A percentile compares a stretch with the other conserved stretches of the same genome.
Conservation (phyloP, 345 rosid species). For the Gossypium arboreum region DNA sequence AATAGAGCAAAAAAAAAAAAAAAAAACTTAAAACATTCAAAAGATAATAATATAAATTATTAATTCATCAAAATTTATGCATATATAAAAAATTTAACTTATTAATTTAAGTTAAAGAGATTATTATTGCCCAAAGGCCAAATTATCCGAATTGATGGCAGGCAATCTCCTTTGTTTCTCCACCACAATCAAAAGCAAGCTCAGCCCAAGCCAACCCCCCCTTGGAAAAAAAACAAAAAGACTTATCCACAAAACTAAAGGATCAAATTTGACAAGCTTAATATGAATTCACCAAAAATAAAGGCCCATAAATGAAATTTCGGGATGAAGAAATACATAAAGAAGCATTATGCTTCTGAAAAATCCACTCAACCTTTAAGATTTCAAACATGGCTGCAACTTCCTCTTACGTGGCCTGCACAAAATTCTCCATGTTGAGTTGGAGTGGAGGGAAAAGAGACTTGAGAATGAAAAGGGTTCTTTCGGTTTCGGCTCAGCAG, state of each 20-base stretch:
- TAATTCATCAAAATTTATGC: no score
- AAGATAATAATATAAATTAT: no score
- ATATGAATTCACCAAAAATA: not conserved
- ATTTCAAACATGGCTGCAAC: slow-evolving; percentile 38
- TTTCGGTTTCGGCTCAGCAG: slow-evolving; percentile 42
- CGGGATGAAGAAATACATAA: not conserved
- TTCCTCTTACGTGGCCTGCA: slow-evolving; percentile 44
- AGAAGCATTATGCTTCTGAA: not conserved
- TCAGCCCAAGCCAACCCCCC: not conserved
- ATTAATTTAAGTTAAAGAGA: not conserved
- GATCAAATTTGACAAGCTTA: slow-evolving; percentile 3
- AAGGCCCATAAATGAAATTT: not conserved
- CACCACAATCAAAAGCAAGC: not conserved
- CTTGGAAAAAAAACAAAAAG: not conserved
- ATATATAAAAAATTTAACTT: no score
- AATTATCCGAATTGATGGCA: not conserved
- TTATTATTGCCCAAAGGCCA: not conserved
- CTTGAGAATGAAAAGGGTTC: slow-evolving; percentile 9
- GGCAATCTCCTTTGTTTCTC: not conserved
- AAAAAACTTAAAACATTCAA: no score
- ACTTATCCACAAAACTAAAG: slow-evolving; percentile 35
- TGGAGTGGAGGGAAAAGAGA: slow-evolving; percentile 24
- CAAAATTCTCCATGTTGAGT: slow-evolving; percentile 45
- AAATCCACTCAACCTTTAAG: not conserved
- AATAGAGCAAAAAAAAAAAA: no score